phyloP scores from a whole-genome alignment of 306 rosid species.

The Sindora glabra region DNA sequence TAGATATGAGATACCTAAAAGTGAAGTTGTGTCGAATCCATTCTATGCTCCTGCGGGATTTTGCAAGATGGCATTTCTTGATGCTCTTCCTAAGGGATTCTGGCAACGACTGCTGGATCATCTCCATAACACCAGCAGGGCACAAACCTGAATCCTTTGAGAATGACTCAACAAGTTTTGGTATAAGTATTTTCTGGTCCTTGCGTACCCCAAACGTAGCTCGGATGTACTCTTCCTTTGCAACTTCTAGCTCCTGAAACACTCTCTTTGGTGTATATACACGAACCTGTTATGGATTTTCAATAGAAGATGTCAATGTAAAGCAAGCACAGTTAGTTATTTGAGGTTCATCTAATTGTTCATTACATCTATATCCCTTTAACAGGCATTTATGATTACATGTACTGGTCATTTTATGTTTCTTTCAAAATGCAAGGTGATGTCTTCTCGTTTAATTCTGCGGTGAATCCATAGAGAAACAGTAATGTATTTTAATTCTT shows the following conservation, averaged over 20 bases:
- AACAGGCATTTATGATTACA: too few species aligned
- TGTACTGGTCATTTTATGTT: too few species aligned
- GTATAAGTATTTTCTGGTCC: slow-evolving; percentile 63
- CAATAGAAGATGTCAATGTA: neutral
- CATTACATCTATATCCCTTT: neutral
- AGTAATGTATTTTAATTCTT: too few species aligned
- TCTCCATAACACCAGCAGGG: slow-evolving; percentile 52
- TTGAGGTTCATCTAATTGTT: too few species aligned
- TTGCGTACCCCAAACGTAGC: slow-evolving; percentile 90
- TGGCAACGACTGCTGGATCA: slow-evolving; percentile 66
- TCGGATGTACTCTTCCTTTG: slow-evolving; percentile 67
- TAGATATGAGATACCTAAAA: slow-evolving; percentile 79
- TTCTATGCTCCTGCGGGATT: slow-evolving; percentile 65
- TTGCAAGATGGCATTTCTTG: slow-evolving; percentile 44
- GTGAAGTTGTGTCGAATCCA: slow-evolving; percentile 74
- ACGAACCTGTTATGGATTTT: slow-evolving; percentile 56
- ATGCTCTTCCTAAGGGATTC: slow-evolving; percentile 64
- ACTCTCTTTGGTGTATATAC: slow-evolving; percentile 67
- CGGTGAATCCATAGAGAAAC: too few species aligned
- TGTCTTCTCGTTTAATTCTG: too few species aligned
- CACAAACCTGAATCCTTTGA: slow-evolving; percentile 62
- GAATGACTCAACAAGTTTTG: slow-evolving; percentile 74
- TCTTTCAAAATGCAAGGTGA: too few species aligned
- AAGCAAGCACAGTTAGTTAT: too few species aligned
- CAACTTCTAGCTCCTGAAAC: slow-evolving; percentile 58